These are phyloP conservation scores for Hansenula lynferdii DNA, from an alignment of 1,139 yeast species.

Conservation along the genomic window DNA sequence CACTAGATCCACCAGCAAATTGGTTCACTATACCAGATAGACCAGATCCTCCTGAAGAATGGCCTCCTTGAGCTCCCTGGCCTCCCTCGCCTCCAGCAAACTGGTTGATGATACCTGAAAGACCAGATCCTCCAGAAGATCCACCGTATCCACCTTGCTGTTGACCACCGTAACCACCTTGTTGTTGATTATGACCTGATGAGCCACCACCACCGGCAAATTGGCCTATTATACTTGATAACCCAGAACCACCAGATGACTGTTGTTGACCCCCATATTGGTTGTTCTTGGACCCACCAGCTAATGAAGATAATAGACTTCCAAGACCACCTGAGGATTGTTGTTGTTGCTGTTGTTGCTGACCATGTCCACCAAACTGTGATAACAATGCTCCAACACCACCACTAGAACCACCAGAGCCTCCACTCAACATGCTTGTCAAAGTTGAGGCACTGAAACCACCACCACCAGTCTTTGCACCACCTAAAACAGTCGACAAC, in stretches of 20 bases:
- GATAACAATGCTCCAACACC: constrained; percentile 8
- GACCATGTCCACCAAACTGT: constrained; percentile 7
- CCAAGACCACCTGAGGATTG: not conserved
- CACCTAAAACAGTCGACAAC: constrained; percentile 14
- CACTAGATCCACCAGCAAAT: not conserved
- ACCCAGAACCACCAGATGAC: not conserved
- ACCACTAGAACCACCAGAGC: constrained; percentile 6
- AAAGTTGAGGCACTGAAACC: constrained; percentile 13
- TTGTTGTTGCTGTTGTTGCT: not conserved
- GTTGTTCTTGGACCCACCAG: constrained; percentile 4
- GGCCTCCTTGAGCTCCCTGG: not conserved
- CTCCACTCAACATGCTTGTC: constrained; percentile 13
- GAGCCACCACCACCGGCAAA: not conserved
- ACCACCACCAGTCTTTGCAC: constrained; percentile 5
- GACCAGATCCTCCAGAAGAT: not conserved
- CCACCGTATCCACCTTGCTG: constrained; percentile 2
- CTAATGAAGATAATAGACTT: constrained; percentile 4
- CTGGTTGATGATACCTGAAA: not conserved
- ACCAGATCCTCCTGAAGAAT: not conserved
- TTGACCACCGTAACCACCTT: constrained; percentile 5
- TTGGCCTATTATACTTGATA: not conserved
- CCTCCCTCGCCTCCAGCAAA: not conserved
- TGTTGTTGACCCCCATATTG: not conserved
- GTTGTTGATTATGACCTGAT: constrained; percentile 3
- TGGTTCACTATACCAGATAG: not conserved